Percentiles rank a stretch among this genome's conserved stretches.
Evolutionary conservation across 2,329 filamentous ascomycete genomes (phyloP).

Genomic region (Exserohilum turcica): DNA sequence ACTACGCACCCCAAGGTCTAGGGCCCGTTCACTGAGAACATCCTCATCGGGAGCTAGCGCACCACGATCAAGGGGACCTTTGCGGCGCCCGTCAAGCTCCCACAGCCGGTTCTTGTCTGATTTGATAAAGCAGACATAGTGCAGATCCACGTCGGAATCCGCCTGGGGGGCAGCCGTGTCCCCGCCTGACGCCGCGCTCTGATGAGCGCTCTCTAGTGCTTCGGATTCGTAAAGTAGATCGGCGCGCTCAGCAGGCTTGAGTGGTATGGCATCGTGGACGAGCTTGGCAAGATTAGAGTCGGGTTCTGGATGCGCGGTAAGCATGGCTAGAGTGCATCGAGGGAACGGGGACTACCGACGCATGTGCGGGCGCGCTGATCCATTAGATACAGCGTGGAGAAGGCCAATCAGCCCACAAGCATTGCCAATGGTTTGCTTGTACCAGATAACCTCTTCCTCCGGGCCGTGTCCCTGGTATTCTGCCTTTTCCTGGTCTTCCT

Average conservation of each 20-base stretch:
- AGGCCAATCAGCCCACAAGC: conserved; percentile 92
- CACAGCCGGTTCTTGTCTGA: conserved; percentile 70
- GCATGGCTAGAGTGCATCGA: conserved; percentile 1
- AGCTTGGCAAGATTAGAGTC: conserved; percentile 67
- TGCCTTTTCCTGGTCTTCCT: conserved; percentile 69
- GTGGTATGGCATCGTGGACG: conserved; percentile 70
- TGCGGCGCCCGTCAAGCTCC: conserved; percentile 78
- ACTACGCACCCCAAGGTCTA: conserved; percentile 69
- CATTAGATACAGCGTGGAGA: conserved; percentile 83
- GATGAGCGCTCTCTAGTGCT: conserved; percentile 78
- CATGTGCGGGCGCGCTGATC: conserved; percentile 61
- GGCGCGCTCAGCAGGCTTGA: conserved; percentile 70
- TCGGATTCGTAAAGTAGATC: conserved; percentile 76
- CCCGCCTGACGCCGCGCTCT: conserved; percentile 74
- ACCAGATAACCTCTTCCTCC: conserved; percentile 84
- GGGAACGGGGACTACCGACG: conserved; percentile 23
- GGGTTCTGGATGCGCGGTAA: conserved; percentile 42
- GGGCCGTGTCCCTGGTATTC: conserved; percentile 72
- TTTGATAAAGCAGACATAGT: conserved; percentile 96
- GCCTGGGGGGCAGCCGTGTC: conserved; percentile 80
- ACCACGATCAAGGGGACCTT: conserved; percentile 72
- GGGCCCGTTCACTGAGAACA: conserved; percentile 69
- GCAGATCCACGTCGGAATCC: conserved; percentile 83
- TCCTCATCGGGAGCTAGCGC: conserved; percentile 51
- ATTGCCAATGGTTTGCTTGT: conserved; percentile 92